Base-by-base conservation (phyloP, 805 yeast genomes). In the Ogataea zsoltii region DNA sequence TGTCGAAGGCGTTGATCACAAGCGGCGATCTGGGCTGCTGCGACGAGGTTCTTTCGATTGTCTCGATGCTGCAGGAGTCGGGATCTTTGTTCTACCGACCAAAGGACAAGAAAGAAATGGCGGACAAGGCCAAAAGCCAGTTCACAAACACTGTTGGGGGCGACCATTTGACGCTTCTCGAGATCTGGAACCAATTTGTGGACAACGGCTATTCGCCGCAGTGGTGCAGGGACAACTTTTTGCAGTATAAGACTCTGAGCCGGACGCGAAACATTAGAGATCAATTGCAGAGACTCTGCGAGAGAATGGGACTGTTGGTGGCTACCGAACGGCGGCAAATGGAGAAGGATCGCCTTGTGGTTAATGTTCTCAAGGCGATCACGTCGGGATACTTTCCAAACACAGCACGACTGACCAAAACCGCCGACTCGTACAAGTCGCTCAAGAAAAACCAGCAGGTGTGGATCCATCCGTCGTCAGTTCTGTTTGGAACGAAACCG, bases 141-240 rank as follows among this genome's bases (percentile, higher is more conserved):
- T 87, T 91, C 57, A 61, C 65, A 12, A 74, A 72, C 21, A 48
- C 57, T 9, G 65, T 73, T 2, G 70, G 75, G 1, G 92, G 97
- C 4, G 98, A 92, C 62, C 97, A 90, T 57, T 60, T 90, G 51
- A 77, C 91, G 1, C 69, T 88, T 32, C 64, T 91, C 39, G 83
- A 86, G 48, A 76, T 90, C 0, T 92, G 83, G 75, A 71, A 79
- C n/a, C 82, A 82, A 51, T 92, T 96, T 95, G 73, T 61, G 4
- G 81, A 79, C 4, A 75, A 75, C 29, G 87, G 85, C 1, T 82
- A 69, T 59, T 83, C 95, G 0, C 70, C 70, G 18, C 76, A 79
- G 38, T 92, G 97, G 97, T 91, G 97, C 57, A 76, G 74, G 49
- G 96, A 90, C 55, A 84, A 88, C 57, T 88, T 79, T 58, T 60